These are phyloP conservation scores for Epipyxis sp. DNA, from an alignment of 108 stramenopile species.

Conservation along the genomic window DNA sequence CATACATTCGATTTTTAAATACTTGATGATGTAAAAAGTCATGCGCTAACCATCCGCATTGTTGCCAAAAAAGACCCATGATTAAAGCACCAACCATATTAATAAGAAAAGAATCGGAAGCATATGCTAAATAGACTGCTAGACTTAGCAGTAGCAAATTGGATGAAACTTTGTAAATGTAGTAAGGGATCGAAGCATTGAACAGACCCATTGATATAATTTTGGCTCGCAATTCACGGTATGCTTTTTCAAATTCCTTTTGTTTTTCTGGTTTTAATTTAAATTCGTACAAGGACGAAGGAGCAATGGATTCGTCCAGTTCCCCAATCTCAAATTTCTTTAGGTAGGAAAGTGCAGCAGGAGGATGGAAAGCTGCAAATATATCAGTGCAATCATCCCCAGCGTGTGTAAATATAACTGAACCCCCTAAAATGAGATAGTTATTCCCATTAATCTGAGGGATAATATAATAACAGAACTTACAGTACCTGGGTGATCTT, in stretches of 20 bases:
- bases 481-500: conserved; percentile 78
- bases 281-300: conserved; percentile 49
- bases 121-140: conserved; percentile 69
- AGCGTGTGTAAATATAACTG: conserved; percentile 95
- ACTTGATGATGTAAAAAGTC: conserved; percentile 98
- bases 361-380: conserved; percentile 96
- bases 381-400: conserved; percentile 98
- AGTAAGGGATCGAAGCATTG: conserved; percentile 71
- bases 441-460: background rate
- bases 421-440: conserved; percentile 59
- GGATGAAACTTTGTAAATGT: conserved; percentile 82
- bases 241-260: conserved; percentile 88
- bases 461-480: background rate
- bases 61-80: conserved; percentile 95
- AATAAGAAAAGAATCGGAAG: conserved; percentile 63
- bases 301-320: conserved; percentile 50
- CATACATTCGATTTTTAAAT: conserved; percentile 80
- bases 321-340: conserved; percentile 90
- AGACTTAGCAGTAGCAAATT: conserved; percentile 76
- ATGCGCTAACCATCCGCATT: conserved; percentile 98
- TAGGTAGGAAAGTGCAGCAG: conserved; percentile 76
- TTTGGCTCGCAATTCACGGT: conserved; percentile 82
- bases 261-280: conserved; percentile 46
- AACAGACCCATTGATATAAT: conserved; percentile 89
- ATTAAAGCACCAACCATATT: conserved; percentile 78